Conservation (phyloP, 1,284 basidiomycete species). For the Rhodotorula mucilaginosa region DNA sequence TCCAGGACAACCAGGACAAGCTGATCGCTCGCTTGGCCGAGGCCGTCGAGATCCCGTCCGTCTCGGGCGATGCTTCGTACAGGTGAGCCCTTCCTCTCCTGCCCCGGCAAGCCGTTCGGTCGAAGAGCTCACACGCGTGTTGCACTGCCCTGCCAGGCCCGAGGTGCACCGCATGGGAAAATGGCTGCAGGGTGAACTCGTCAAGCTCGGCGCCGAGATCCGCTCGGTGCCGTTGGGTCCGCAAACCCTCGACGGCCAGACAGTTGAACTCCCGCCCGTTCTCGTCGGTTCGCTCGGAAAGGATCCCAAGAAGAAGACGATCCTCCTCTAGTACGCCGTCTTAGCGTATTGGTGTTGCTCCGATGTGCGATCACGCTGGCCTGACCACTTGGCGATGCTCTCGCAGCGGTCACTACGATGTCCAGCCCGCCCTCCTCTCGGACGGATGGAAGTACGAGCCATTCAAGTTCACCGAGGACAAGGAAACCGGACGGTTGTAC, state of each 20-base stretch:
- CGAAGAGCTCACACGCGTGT: neutral
- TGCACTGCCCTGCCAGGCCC: constrained; percentile 11
- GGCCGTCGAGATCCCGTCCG: constrained; percentile 76
- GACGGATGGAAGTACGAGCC: constrained; percentile 67
- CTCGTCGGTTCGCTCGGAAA: constrained; percentile 63
- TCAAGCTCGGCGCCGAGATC: constrained; percentile 72
- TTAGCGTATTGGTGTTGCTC: neutral
- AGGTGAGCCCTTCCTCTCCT: constrained; percentile 49
- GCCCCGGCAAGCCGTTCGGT: neutral
- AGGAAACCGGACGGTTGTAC: constrained; percentile 68
- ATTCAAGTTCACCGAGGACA: constrained; percentile 72
- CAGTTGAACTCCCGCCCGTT: constrained; percentile 77
- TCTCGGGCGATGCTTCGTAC: constrained; percentile 57
- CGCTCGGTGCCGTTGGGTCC: constrained; percentile 72
- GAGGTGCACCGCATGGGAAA: constrained; percentile 63
- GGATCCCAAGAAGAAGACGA: constrained; percentile 52
- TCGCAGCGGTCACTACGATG: constrained; percentile 48
- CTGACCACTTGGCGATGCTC: neutral
- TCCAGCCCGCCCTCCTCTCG: constrained; percentile 48
- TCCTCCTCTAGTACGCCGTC: constrained; percentile 55
- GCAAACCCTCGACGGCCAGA: constrained; percentile 76
- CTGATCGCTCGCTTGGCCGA: constrained; percentile 76
- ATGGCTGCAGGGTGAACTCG: constrained; percentile 72
- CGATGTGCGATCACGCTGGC: too few species aligned
- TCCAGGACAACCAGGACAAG: constrained; percentile 67